Percentiles rank a stretch among this genome's conserved stretches.
phyloP scores from a whole-genome alignment of 2,329 filamentous ascomycete genomes.

The Exophiala sideris region DNA sequence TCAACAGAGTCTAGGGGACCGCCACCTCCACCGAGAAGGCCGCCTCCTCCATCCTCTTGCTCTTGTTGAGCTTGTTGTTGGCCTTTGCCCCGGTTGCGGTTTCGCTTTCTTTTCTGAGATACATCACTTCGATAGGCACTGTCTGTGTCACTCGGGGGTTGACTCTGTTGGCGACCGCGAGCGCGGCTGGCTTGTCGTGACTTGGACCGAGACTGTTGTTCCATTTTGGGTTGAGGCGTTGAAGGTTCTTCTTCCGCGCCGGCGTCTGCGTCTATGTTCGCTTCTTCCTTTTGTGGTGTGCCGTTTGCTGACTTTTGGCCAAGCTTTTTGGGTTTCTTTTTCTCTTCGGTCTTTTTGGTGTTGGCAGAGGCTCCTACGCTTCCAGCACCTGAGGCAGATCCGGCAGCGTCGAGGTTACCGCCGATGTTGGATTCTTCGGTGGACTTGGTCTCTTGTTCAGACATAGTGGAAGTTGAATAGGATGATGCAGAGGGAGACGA shows the following conservation, averaged over 20 bases:
- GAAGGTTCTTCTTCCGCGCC: slow-evolving; percentile 15
- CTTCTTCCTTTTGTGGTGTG: slow-evolving; percentile 32
- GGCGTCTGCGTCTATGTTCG: slow-evolving; percentile 18
- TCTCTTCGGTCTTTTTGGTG: slow-evolving; percentile 33
- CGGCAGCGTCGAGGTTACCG: slow-evolving; percentile 33
- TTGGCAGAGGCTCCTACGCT: slow-evolving; percentile 29
- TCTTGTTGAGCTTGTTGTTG: slow-evolving; percentile 41
- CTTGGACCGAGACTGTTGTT: slow-evolving; percentile 25
- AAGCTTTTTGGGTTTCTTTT: slow-evolving; percentile 31
- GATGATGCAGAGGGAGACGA: slow-evolving; percentile 15
- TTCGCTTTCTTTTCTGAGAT: slow-evolving; percentile 54
- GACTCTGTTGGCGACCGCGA: slow-evolving; percentile 40
- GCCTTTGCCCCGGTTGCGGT: slow-evolving; percentile 39
- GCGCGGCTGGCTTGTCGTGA: slow-evolving; percentile 27
- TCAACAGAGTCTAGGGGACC: slow-evolving; percentile 55
- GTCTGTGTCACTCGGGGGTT: slow-evolving; percentile 48
- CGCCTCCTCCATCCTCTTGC: slow-evolving; percentile 40
- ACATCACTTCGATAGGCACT: slow-evolving; percentile 54
- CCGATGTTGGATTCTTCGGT: slow-evolving; percentile 34
- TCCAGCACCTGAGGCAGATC: slow-evolving; percentile 35
- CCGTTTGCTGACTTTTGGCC: slow-evolving; percentile 28
- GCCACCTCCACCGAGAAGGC: slow-evolving; percentile 30
- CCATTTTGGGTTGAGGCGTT: slow-evolving; percentile 26
- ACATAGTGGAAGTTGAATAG: slow-evolving; percentile 25
- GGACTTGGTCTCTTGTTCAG: slow-evolving; percentile 28